Evolutionary conservation across 768 basidiomycete species (phyloP).

Genomic region (Lactarius trivialis): DNA sequence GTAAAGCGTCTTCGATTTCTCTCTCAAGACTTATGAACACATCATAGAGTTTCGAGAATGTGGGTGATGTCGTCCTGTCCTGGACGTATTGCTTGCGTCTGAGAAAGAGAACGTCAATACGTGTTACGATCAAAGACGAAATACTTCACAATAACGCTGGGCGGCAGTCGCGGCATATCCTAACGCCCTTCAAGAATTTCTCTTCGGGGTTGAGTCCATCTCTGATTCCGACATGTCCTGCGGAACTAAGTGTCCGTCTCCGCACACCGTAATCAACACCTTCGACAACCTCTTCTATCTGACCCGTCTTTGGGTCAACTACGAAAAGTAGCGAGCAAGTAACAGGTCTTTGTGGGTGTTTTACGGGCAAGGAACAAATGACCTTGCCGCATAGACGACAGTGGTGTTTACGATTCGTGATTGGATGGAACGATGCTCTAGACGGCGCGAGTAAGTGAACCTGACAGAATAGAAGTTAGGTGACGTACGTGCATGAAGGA

Average conservation of each 20-base stretch:
- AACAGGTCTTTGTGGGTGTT: slow-evolving; percentile 56
- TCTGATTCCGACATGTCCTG: slow-evolving; percentile 21
- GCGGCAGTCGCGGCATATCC: slow-evolving; percentile 82
- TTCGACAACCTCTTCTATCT: slow-evolving; percentile 80
- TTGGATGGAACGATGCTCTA: slow-evolving; percentile 72
- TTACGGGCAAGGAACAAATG: slow-evolving; percentile 82
- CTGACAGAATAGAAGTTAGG: background rate
- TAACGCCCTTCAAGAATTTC: slow-evolving; percentile 81
- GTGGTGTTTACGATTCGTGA: slow-evolving; percentile 94
- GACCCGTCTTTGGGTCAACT: slow-evolving; percentile 69
- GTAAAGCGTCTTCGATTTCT: slow-evolving; percentile 85
- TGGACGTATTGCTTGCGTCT: slow-evolving; percentile 79
- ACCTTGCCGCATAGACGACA: slow-evolving; percentile 91
- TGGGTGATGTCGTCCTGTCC: slow-evolving; percentile 32
- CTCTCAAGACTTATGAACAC: slow-evolving; percentile 69
- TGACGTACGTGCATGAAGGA: slow-evolving; percentile 74
- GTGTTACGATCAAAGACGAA: background rate
- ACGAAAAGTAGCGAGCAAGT: slow-evolving; percentile 80
- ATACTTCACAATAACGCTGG: slow-evolving; percentile 67
- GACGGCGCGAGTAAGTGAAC: background rate
- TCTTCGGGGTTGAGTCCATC: slow-evolving; percentile 53
- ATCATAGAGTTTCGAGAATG: slow-evolving; percentile 31
- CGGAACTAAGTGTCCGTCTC: slow-evolving; percentile 35
- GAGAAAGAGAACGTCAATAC: slow-evolving; percentile 5
- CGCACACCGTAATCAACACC: slow-evolving; percentile 80